Evolutionary conservation across 2,329 filamentous ascomycete species (phyloP).

Genomic region (Diplodia sapinea): DNA sequence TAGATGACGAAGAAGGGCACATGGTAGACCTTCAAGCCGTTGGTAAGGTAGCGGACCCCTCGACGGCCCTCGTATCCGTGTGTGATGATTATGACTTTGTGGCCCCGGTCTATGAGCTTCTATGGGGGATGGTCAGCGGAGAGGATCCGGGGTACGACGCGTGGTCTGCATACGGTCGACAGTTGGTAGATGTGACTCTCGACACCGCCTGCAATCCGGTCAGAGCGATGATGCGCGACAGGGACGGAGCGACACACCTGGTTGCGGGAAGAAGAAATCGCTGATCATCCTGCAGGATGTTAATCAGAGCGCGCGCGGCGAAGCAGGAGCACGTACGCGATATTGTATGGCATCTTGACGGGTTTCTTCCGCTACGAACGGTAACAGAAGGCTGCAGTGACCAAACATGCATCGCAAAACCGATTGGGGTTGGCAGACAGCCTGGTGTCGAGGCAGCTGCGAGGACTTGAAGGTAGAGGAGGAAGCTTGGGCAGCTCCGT

Average conservation of each 20-base stretch:
- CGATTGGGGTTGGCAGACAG: constrained; percentile 12
- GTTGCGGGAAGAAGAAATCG: constrained; percentile 99
- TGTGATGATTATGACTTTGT: constrained; percentile 97
- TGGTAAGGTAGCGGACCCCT: constrained; percentile 92
- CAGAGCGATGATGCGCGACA: neutral
- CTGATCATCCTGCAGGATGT: constrained; percentile 78
- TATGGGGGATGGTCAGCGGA: constrained; percentile 39
- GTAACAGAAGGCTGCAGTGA: constrained; percentile 28
- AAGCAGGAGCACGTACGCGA: constrained; percentile 59
- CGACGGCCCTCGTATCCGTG: constrained; percentile 91
- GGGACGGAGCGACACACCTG: constrained; percentile 57
- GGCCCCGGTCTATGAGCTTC: constrained; percentile 95
- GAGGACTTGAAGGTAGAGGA: neutral
- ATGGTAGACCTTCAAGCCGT: constrained; percentile 97
- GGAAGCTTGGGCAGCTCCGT: constrained; percentile 8
- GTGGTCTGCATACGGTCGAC: constrained; percentile 64
- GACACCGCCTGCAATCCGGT: constrained; percentile 68
- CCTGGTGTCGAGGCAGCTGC: constrained; percentile 11
- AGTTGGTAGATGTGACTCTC: constrained; percentile 99
- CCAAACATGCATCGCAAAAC: constrained; percentile 36
- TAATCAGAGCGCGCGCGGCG: constrained; percentile 33
- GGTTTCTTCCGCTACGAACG: constrained; percentile 25
- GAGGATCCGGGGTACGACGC: neutral
- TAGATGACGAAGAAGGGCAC: constrained; percentile 96
- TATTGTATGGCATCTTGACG: constrained; percentile 69